Evolutionary conservation across 2,329 filamentous ascomycete species (phyloP).

Genomic region (Rugonectria rugulosa): DNA sequence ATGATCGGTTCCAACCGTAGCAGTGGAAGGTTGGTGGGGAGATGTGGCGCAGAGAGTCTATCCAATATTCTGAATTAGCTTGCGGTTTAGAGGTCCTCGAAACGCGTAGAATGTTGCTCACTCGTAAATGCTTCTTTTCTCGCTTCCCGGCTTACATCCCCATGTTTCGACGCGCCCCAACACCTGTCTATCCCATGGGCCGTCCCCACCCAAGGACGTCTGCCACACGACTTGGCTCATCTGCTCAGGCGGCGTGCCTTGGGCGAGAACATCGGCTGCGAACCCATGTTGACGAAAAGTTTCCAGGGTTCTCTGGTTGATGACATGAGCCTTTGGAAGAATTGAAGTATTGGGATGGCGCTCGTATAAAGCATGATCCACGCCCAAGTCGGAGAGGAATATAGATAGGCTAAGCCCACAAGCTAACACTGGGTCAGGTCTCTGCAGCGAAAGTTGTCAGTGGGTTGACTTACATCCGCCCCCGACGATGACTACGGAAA

Average conservation of each 20-base stretch:
- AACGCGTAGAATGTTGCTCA: too few species aligned
- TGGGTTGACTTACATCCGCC: too few species aligned
- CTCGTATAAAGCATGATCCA: background rate
- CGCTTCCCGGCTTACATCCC: too few species aligned
- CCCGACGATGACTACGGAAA: too few species aligned
- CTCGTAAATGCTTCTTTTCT: too few species aligned
- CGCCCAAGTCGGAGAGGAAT: background rate
- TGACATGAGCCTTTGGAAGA: background rate
- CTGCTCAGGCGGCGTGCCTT: background rate
- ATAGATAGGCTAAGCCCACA: background rate
- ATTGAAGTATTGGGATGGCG: background rate
- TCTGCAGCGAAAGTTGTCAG: too few species aligned
- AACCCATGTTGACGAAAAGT: background rate
- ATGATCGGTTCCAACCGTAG: background rate
- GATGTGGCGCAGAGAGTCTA: background rate
- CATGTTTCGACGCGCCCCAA: too few species aligned
- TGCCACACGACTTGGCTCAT: conserved; percentile 1
- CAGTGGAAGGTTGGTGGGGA: background rate
- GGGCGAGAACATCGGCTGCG: background rate
- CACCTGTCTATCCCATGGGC: background rate
- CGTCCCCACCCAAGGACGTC: background rate
- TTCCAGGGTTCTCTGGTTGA: conserved; percentile 3
- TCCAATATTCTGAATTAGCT: too few species aligned
- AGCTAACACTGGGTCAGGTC: too few species aligned
- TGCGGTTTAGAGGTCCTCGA: background rate